Conservation (phyloP, 306 rosid species). For the Medicago truncatula region DNA sequence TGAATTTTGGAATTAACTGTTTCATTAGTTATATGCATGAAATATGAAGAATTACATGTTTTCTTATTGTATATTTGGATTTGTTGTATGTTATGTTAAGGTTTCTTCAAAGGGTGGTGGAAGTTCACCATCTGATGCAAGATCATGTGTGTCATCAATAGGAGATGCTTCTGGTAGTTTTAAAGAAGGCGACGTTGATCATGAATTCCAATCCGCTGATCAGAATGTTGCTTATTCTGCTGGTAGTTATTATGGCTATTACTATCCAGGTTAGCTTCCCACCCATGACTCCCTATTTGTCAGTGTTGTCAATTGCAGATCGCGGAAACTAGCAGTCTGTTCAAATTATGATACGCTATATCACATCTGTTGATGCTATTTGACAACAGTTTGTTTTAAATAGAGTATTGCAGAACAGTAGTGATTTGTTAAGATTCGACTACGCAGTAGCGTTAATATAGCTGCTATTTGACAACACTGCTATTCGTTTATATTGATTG, state of each 20-base stretch:
- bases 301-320: not conserved
- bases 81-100: slow-evolving; percentile 44
- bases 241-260: slow-evolving; percentile 66
- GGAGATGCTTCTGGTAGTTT: slow-evolving; percentile 60
- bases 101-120: slow-evolving; percentile 59
- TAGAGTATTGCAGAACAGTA: not conserved
- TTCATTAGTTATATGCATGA: slow-evolving; percentile 40
- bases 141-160: slow-evolving; percentile 60
- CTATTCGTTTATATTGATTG: slow-evolving; percentile 30
- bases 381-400: not conserved
- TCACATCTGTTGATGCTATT: not conserved
- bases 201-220: slow-evolving; percentile 48
- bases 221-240: slow-evolving; percentile 49
- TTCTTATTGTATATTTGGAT: slow-evolving; percentile 20
- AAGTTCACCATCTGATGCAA: slow-evolving; percentile 71
- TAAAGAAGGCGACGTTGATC: slow-evolving; percentile 62
- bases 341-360: not conserved
- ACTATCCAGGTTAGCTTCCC: slow-evolving; percentile 72
- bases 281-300: slow-evolving; percentile 8
- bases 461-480: slow-evolving; percentile 1
- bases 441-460: not conserved
- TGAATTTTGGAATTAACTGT: slow-evolving; percentile 37
- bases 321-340: not conserved
- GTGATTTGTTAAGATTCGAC: not conserved
- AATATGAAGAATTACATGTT: slow-evolving; percentile 13